Conservation (phyloP, 805 yeast species). For the Candida namnaoensis region DNA sequence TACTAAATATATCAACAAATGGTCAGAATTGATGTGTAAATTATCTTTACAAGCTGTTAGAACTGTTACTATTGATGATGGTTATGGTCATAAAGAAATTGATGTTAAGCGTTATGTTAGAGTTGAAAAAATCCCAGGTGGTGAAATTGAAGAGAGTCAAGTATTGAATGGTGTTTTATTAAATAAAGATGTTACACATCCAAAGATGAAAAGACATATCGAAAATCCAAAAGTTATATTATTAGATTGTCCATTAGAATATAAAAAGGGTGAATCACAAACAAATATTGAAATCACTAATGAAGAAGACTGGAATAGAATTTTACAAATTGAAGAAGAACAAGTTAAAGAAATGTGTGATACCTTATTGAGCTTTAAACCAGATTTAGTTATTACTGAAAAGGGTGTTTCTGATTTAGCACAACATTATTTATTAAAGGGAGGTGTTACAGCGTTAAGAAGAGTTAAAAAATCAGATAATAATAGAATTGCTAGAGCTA, state of each 20-base stretch:
- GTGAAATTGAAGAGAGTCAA: slow-evolving; percentile 83
- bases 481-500: slow-evolving; percentile 92
- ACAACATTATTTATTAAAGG: slow-evolving; percentile 90
- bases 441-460: slow-evolving; percentile 87
- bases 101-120: slow-evolving; percentile 91
- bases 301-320: slow-evolving; percentile 94
- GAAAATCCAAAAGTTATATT: slow-evolving; percentile 84
- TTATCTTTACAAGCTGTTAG: slow-evolving; percentile 83
- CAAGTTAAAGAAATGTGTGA: slow-evolving; percentile 87
- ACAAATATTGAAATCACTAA: slow-evolving; percentile 95
- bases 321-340: slow-evolving; percentile 95
- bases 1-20: slow-evolving; percentile 84
- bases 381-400: slow-evolving; percentile 93
- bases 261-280: slow-evolving; percentile 98
- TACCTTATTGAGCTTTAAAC: slow-evolving; percentile 73
- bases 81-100: slow-evolving; percentile 60
- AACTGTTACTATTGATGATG: slow-evolving; percentile 62
- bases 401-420: slow-evolving; percentile 98
- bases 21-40: slow-evolving; percentile 88
- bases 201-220: slow-evolving; percentile 88
- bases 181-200: slow-evolving; percentile 98
- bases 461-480: slow-evolving; percentile 94
- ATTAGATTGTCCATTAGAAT: slow-evolving; percentile 94
- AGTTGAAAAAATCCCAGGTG: slow-evolving; percentile 96
- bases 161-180: slow-evolving; percentile 89